Percentiles rank a stretch among this genome's conserved stretches.
Evolutionary conservation across 2,329 filamentous ascomycete genomes (phyloP).

Genomic region (Epichloe sp.): DNA sequence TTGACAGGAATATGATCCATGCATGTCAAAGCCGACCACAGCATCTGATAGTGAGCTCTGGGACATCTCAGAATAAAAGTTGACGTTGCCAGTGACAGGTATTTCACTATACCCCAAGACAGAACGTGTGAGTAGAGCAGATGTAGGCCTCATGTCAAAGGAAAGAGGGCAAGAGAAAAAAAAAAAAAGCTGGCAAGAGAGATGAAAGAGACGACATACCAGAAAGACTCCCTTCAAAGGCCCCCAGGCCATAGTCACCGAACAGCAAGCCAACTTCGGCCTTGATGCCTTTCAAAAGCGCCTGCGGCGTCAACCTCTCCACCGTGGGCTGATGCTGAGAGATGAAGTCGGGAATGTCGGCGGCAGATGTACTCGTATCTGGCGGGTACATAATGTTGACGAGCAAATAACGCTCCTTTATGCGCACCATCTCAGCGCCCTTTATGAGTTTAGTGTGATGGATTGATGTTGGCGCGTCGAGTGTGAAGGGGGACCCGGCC

Average conservation of each 20-base stretch:
- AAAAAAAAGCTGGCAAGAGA: background rate
- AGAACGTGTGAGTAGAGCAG: background rate
- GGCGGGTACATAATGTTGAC: conserved; percentile 83
- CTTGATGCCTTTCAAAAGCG: conserved; percentile 57
- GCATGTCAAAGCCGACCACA: conserved; percentile 82
- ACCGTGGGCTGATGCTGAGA: conserved; percentile 69
- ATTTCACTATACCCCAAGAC: conserved; percentile 54
- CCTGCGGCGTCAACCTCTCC: conserved; percentile 51
- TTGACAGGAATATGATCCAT: conserved; percentile 55
- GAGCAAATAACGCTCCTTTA: conserved; percentile 94
- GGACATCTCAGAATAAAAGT: conserved; percentile 83
- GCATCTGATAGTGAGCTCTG: conserved; percentile 68
- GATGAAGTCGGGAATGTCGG: conserved; percentile 45
- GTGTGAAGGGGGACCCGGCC: fast-evolving
- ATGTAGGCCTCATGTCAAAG: conserved; percentile 1
- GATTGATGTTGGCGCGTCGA: background rate
- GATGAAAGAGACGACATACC: conserved; percentile 30
- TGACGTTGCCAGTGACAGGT: conserved; percentile 80
- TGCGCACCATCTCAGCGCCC: conserved; percentile 60
- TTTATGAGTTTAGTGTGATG: background rate
- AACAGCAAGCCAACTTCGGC: conserved; percentile 60
- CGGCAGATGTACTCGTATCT: conserved; percentile 23
- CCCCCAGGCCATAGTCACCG: conserved; percentile 78
- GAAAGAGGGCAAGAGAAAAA: background rate
- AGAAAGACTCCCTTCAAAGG: conserved; percentile 53